These are phyloP conservation scores for Diaporthe ampelina DNA, from an alignment of 2,329 filamentous ascomycete genomes.

Conservation along the genomic window DNA sequence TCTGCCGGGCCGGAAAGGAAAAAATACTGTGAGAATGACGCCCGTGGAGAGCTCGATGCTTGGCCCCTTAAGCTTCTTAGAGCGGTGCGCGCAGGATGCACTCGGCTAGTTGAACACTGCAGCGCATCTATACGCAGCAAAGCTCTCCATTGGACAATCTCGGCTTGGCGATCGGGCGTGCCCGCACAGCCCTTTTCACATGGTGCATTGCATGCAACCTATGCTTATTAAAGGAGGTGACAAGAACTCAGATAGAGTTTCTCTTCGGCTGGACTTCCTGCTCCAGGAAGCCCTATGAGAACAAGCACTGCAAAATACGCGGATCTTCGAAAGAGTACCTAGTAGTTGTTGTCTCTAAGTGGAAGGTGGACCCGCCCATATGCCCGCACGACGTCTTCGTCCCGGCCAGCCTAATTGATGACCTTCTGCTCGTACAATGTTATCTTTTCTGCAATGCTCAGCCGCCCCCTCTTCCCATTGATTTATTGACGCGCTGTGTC, in stretches of 20 bases:
- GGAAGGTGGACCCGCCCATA: background rate
- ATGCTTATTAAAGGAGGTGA: background rate
- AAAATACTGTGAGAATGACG: background rate
- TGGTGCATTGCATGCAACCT: background rate
- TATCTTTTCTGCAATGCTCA: background rate
- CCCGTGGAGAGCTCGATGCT: background rate
- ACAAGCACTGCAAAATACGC: background rate
- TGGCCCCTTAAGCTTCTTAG: background rate
- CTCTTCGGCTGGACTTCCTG: background rate
- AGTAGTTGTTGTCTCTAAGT: background rate
- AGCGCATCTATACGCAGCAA: background rate
- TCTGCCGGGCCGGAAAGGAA: background rate
- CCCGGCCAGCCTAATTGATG: background rate
- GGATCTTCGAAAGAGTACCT: background rate
- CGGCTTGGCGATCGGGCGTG: background rate
- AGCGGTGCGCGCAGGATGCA: too few relatives aligned
- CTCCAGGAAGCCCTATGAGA: background rate
- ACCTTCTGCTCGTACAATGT: too few relatives aligned
- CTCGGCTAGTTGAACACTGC: background rate
- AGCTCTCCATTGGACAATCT: background rate
- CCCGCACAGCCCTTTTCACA: background rate
- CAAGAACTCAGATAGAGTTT: background rate
- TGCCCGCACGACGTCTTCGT: background rate
- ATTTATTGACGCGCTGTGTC: too few relatives aligned
- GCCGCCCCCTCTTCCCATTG: too few relatives aligned